Percentiles rank a stretch among this genome's conserved stretches.
Conservation (phyloP, 1,284 basidiomycete genomes). For the Trichosporon sp. region DNA sequence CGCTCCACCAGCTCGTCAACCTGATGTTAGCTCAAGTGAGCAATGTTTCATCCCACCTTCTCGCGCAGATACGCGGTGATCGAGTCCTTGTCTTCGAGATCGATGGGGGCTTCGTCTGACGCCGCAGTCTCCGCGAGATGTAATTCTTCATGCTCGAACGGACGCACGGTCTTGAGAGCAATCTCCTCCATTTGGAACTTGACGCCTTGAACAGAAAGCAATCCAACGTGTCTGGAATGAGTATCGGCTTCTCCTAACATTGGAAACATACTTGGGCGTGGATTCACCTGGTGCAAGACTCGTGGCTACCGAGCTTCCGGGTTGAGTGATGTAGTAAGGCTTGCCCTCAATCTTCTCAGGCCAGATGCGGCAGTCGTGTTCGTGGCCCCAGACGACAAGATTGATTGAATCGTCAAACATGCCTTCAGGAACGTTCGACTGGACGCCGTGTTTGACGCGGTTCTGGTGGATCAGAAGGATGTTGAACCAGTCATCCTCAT, state of each 20-base stretch:
- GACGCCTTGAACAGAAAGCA: slow-evolving; percentile 81
- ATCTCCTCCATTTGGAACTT: slow-evolving; percentile 84
- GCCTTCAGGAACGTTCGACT: slow-evolving; percentile 89
- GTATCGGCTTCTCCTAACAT: neutral
- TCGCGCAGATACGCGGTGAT: slow-evolving; percentile 76
- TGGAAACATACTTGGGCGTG: slow-evolving; percentile 70
- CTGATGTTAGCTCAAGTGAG: slow-evolving; percentile 54
- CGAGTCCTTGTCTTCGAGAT: slow-evolving; percentile 75
- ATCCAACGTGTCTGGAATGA: slow-evolving; percentile 73
- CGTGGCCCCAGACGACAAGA: slow-evolving; percentile 96
- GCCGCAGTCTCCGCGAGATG: slow-evolving; percentile 73
- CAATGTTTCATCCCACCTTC: slow-evolving; percentile 60
- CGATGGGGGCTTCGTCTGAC: slow-evolving; percentile 65
- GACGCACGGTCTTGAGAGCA: slow-evolving; percentile 85
- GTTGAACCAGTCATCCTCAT: slow-evolving; percentile 79
- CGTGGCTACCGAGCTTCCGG: slow-evolving; percentile 93
- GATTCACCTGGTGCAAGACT: slow-evolving; percentile 88
- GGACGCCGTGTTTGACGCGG: slow-evolving; percentile 88
- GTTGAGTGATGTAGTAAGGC: slow-evolving; percentile 88
- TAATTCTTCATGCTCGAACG: slow-evolving; percentile 90
- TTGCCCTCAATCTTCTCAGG: slow-evolving; percentile 91
- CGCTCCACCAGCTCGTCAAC: slow-evolving; percentile 76
- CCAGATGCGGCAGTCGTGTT: slow-evolving; percentile 92
- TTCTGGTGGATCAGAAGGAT: slow-evolving; percentile 94
- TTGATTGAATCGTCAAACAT: slow-evolving; percentile 96